Evolutionary conservation across 306 rosid genomes (phyloP).

Genomic region (Glycyrrhiza uralensis): DNA sequence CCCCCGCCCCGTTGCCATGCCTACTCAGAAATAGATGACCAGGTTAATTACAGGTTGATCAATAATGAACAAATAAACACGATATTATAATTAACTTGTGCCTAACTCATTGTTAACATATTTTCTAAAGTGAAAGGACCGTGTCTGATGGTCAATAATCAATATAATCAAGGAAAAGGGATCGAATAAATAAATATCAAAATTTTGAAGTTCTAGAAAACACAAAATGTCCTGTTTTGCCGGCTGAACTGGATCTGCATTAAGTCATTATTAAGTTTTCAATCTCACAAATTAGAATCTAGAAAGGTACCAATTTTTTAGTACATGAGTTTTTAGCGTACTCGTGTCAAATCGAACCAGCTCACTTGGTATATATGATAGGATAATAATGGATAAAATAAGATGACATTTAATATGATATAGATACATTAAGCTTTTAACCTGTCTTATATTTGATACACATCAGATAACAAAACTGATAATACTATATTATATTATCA

Average conservation of each 20-base stretch:
- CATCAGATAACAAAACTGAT: no score
- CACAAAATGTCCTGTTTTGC: neutral
- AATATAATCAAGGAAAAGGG: neutral
- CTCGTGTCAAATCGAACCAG: neutral
- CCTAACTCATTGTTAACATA: neutral
- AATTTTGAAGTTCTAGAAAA: neutral
- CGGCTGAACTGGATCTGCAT: neutral
- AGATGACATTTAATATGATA: no score
- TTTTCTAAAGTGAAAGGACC: neutral
- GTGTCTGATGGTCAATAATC: neutral
- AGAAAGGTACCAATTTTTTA: neutral
- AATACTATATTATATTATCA: no score
- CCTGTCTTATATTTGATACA: no score
- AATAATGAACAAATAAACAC: neutral
- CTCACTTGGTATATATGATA: no score
- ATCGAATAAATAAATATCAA: neutral
- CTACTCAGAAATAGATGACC: no score
- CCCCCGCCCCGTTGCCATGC: no score
- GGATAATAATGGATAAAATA: no score
- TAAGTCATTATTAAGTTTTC: neutral
- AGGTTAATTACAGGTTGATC: neutral
- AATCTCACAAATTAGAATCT: neutral
- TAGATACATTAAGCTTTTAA: no score
- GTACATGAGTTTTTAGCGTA: no score
- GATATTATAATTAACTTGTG: neutral